Conservation (phyloP, 139 green algal species). For the Coelastrella sp. region DNA sequence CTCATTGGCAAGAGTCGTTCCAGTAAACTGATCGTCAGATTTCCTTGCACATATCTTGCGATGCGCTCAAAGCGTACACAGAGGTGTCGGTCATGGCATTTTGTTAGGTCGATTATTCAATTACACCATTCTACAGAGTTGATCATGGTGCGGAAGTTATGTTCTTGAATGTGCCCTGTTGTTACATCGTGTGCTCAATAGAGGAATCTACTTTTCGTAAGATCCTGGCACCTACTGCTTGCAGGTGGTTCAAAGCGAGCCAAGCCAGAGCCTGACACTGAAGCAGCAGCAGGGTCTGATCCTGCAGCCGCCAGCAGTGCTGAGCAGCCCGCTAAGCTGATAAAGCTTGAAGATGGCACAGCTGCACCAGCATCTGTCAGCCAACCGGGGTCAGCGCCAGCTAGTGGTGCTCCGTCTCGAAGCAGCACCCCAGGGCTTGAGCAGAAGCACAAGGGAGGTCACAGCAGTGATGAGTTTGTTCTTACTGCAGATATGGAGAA, state of each 20-base stretch:
- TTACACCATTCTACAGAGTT: too few relatives aligned
- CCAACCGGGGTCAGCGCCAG: background rate
- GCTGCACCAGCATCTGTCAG: background rate
- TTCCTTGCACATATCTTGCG: too few relatives aligned
- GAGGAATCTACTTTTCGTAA: too few relatives aligned
- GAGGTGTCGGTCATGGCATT: too few relatives aligned
- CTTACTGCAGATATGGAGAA: conserved; percentile 77
- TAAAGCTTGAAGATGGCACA: conserved; percentile 17
- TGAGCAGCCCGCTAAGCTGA: conserved; percentile 25
- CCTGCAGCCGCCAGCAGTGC: background rate
- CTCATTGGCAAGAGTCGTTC: too few relatives aligned
- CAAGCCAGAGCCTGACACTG: background rate
- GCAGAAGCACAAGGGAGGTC: background rate
- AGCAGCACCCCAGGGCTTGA: background rate
- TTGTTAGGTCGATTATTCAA: too few relatives aligned
- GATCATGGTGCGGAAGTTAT: too few relatives aligned
- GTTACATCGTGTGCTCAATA: too few relatives aligned
- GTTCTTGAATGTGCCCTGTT: too few relatives aligned
- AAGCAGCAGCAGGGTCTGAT: conserved; percentile 11
- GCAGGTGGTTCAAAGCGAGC: background rate
- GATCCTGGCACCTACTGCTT: too few relatives aligned
- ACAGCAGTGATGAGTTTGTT: conserved; percentile 64
- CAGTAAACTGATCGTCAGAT: too few relatives aligned
- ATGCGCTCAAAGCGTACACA: too few relatives aligned
- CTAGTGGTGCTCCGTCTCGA: background rate